Percentiles rank a stretch among this genome's conserved stretches.
Conservation (phyloP, 345 rosid genomes). For the Noccaea caerulescens region DNA sequence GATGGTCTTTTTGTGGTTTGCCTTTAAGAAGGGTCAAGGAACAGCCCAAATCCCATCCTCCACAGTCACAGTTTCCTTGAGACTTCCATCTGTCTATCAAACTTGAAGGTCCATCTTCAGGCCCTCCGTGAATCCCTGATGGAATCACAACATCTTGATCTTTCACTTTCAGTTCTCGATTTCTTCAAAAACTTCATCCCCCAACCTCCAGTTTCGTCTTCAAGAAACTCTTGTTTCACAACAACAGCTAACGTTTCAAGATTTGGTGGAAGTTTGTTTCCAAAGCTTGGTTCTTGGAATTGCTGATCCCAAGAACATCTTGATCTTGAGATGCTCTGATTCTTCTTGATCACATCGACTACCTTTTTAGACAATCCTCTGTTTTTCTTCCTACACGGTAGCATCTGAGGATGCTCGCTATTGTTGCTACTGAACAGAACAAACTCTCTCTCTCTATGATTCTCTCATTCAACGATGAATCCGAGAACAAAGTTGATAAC, state of each 20-base stretch:
- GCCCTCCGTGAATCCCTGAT: constrained; percentile 72
- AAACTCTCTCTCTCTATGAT: constrained; percentile 63
- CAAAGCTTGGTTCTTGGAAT: constrained; percentile 43
- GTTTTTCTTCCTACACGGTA: constrained; percentile 43
- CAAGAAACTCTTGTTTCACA: constrained; percentile 53
- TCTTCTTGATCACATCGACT: constrained; percentile 53
- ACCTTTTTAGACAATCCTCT: constrained; percentile 64
- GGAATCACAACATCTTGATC: constrained; percentile 63
- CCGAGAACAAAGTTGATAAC: constrained; percentile 58
- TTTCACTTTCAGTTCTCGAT: constrained; percentile 38
- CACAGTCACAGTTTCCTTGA: constrained; percentile 89
- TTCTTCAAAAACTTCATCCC: constrained; percentile 81
- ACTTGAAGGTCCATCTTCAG: constrained; percentile 71
- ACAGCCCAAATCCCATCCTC: constrained; percentile 92
- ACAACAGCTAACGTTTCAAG: constrained; percentile 69
- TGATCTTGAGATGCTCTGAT: constrained; percentile 51
- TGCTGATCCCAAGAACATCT: constrained; percentile 54
- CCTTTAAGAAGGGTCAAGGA: constrained; percentile 63
- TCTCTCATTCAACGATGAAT: constrained; percentile 45
- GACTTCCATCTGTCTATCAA: constrained; percentile 80
- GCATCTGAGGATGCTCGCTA: constrained; percentile 46
- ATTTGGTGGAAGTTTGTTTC: constrained; percentile 58
- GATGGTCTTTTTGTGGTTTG: constrained; percentile 46
- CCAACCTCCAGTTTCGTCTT: constrained; percentile 68
- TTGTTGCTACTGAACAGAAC: constrained; percentile 53